Evolutionary conservation across 1,139 yeast species (phyloP), one percentile per base, ranked within the genome.

Genomic region (Zygosaccharomyces pseudobailii): DNA sequence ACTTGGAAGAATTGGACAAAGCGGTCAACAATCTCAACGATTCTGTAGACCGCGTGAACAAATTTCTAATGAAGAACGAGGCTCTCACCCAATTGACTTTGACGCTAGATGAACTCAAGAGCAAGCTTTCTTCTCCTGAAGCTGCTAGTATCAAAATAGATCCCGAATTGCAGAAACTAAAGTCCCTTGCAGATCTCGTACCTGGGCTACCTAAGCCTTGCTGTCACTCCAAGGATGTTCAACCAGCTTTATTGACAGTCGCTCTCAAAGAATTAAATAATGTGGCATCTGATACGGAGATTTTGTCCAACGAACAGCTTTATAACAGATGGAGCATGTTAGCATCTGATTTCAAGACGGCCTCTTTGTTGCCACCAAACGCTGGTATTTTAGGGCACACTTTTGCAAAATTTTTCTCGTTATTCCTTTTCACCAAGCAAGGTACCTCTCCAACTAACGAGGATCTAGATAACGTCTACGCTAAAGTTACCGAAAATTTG

Each of bases 331-430:
- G 92, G 85, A 80, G 82, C 56, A 72, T 82, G 50, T 75, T 92
- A 52, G 83, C 79, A 20, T 95, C 95, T 19, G 96, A 90, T 69
- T 80, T 92, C 63, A 83, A 96, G 68, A 81, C 89, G 25, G 92
- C 95, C 7, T 83, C 96, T 9, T 71, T 89, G 58, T 77, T 87
- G 54, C 97, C 97, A 44, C 95, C 95, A 58, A 87, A 90, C 65
- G 96, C 98, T 28, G 98, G 98, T 61, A 78, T 92, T 50, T 78
- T 92, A 59, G 97, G 97, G 37, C 97, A 92, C 68, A 68, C 89
- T 45, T 78, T 95, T 7, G 90, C 97, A 10, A 71, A 77, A 54
- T 49, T 88, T 7, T 87, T 90, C 63, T 85, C 96, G 42, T 79
- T 79, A 61, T 76, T 90, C 50, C 75, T 92, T 60, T 75, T 88